Evolutionary conservation across 768 basidiomycete species (phyloP).

Genomic region (Psilocybe azurescens): DNA sequence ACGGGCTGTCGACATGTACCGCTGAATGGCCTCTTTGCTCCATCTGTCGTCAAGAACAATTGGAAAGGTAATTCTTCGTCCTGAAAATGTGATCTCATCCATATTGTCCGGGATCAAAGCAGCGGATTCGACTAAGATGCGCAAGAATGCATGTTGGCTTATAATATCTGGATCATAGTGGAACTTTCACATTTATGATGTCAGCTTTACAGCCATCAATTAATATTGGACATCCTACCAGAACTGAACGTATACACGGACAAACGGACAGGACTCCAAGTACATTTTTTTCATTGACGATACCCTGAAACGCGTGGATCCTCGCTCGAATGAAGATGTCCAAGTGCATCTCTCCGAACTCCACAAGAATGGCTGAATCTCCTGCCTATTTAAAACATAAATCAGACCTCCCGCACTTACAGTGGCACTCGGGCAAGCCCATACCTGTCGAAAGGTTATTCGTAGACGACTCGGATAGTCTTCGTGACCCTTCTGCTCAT

Average conservation of each 20-base stretch:
- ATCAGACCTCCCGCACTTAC: neutral
- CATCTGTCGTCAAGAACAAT: conserved; percentile 67
- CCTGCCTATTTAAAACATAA: conserved; percentile 50
- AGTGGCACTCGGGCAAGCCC: neutral
- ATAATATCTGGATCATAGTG: conserved; percentile 51
- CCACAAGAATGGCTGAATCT: conserved; percentile 65
- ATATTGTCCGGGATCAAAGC: conserved; percentile 43
- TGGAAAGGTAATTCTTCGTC: conserved; percentile 62
- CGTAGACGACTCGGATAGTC: conserved; percentile 10
- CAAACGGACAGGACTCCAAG: conserved; percentile 46
- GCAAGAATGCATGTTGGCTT: conserved; percentile 49
- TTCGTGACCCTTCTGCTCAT: conserved; percentile 1
- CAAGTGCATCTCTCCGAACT: conserved; percentile 61
- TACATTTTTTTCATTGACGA: conserved; percentile 35
- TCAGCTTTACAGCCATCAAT: neutral
- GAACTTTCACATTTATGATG: conserved; percentile 35
- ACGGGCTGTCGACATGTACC: conserved; percentile 61
- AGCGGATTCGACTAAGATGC: conserved; percentile 43
- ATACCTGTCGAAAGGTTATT: conserved; percentile 63
- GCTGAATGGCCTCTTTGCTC: conserved; percentile 56
- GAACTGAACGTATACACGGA: conserved; percentile 62
- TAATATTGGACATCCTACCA: conserved; percentile 39
- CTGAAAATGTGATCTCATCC: conserved; percentile 48
- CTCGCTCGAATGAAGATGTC: conserved; percentile 59
- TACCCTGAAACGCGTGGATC: conserved; percentile 59